A percentile compares a stretch with the other conserved stretches of the same genome.
These are phyloP conservation scores for Talaromyces ruber DNA, from an alignment of 495 filamentous ascomycete genomes.

Conservation along the genomic window DNA sequence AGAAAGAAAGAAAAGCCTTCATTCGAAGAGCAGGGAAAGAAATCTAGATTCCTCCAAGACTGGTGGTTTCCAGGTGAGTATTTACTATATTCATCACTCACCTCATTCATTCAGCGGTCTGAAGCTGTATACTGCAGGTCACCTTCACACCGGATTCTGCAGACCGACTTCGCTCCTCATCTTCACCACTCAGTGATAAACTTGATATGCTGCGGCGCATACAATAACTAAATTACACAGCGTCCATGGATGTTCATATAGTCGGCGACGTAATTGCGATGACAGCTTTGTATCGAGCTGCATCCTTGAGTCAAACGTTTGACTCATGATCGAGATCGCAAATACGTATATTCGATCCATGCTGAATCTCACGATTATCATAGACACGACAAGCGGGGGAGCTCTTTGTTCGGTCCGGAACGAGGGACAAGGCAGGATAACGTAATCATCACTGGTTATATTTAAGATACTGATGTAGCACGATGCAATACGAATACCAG, in stretches of 20 bases:
- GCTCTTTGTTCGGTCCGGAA: neutral
- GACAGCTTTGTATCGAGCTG: neutral
- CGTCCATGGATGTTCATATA: neutral
- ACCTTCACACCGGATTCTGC: neutral
- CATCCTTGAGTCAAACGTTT: neutral
- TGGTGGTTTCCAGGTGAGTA: neutral
- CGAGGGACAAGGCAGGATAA: neutral
- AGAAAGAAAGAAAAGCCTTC: neutral
- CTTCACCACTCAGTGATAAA: neutral
- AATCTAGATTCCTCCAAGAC: neutral
- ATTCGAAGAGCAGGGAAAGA: neutral
- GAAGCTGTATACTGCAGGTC: neutral
- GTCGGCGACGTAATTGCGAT: neutral
- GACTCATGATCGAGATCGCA: neutral
- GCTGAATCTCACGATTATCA: neutral
- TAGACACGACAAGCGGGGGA: neutral
- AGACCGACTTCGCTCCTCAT: neutral
- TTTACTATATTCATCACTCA: neutral
- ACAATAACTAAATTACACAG: neutral
- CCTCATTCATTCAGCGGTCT: neutral
- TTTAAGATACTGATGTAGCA: neutral
- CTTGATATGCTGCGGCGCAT: neutral
- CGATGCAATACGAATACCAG: neutral
- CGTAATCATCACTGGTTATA: neutral
- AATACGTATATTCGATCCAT: neutral